Evolutionary conservation across 495 filamentous ascomycete genomes (phyloP), one percentile per base, ranked within the genome.

Genomic region (Penicillium parvum): DNA sequence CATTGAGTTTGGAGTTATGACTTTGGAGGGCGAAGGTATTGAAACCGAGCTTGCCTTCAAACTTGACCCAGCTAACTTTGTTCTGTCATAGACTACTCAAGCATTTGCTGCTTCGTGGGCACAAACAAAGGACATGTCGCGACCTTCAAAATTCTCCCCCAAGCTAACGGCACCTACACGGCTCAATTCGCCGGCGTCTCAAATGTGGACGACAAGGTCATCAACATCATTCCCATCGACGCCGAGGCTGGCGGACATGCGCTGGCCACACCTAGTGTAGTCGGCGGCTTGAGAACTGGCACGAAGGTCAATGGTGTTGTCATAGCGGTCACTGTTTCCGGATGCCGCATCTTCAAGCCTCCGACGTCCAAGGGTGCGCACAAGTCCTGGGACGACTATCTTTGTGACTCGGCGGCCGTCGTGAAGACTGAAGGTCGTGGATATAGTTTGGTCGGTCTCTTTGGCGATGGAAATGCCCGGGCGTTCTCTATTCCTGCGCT

Each of bases 1-100:
- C 27, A 75, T 96, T 8, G 86, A 96, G 61, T 98, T 97, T 69
- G 88, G 86, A 44, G 87, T 96, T 20, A 83, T 98, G 81, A 92
- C 84, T 9, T 69, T 96, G 14, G 92, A 97, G 32, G 87, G 84
- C 0, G 91, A 96, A 64, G 77, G 79, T 82, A 64, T 46, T n/a
- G n/a, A n/a, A n/a, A n/a, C n/a, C n/a, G n/a, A n/a, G n/a, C n/a
- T n/a, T n/a, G n/a, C n/a, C n/a, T n/a, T n/a, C n/a, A n/a, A n/a
- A n/a, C n/a, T n/a, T n/a, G n/a, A n/a, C n/a, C n/a, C 2, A 12
- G 15, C 29, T 42, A 10, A 42, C 14, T 19, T 12, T 16, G 1
- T 25, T 35, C 16, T 26, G 5, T 18, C 10, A 18, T 38, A 78
- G 84, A 86, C 47, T 98, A 95, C 55, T 96, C 91, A 5, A 95